Base-by-base conservation (phyloP, 2,329 filamentous ascomycete species). In the Colletotrichum aenigma region DNA sequence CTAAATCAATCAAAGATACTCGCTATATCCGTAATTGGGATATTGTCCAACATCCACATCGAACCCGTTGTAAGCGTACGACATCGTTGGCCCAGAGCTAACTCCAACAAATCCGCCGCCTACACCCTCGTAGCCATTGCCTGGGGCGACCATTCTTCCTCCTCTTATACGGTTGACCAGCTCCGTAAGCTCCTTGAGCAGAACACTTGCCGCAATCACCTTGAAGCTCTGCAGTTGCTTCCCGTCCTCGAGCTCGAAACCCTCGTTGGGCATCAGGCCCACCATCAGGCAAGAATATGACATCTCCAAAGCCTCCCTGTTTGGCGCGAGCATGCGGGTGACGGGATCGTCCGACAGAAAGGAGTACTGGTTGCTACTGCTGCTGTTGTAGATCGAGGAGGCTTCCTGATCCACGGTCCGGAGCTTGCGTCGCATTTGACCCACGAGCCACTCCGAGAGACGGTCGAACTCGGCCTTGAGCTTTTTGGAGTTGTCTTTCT, bases 391-490 rank as follows among this genome's bases (percentile, higher is more conserved):
- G 21, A 34, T 18, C 1, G 36, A 36, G 21, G 18, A 30, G 6
- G 58, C n/a, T 34, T 62, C 58, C 58, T 43, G 70, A 2, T 58
- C 67, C 7, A 48, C 61, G 24, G 24, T 66, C 15, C 62, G 66
- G 15, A 21, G 58, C 7, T 64, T 73, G 6, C 66, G 77, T 24
- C 82, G 82, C 68, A 87, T 85, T 60, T 86, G 79, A 7, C 81
- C 81, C 24, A 84, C 83, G 12, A 86, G 83, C 83, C 84, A 88
- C 4, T 83, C 80, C 16, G 87, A 82, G 58, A 89, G 84, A 10
- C 86, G 84, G 58, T 89, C 87, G 64, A 88, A 90, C 64, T 88
- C 88, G 16, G 90, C 89, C 69, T 86, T 88, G 24, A 91, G 84
- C 78, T 88, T 88, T 62, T 86, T 82, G 3, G 89, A 91, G 3